Conservation (phyloP, 192 early-diverging fungal species). For the Coemansia sp. region DNA sequence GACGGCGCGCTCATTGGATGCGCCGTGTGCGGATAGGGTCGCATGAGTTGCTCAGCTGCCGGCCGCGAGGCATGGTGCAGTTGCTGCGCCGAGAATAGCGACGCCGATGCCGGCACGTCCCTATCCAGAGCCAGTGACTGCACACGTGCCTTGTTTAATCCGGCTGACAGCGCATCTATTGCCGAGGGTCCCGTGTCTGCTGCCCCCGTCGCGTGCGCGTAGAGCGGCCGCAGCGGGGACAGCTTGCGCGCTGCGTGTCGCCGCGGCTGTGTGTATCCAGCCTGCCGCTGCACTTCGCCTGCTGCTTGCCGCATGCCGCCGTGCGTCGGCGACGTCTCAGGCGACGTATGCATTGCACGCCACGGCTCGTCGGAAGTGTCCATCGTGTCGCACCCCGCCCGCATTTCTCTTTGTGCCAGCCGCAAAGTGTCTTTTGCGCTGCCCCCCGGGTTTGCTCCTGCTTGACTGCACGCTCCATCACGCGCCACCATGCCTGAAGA, state of each 20-base stretch:
- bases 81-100: conserved; percentile 2
- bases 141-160: conserved; percentile 48
- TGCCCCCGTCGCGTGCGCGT: conserved; percentile 6
- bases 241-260: conserved; percentile 5
- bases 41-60: conserved; percentile 25
- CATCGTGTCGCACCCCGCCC: conserved; percentile 3
- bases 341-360: background rate
- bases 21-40: conserved; percentile 14
- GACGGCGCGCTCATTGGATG: conserved; percentile 39
- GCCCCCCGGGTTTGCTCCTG: background rate
- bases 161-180: conserved; percentile 35
- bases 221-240: conserved; percentile 21
- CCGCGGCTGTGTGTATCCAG: conserved; percentile 6
- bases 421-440: conserved; percentile 2
- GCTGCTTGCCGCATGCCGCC: background rate
- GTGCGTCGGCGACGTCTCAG: background rate
- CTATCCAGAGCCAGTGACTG: conserved; percentile 36
- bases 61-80: conserved; percentile 18
- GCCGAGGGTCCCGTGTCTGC: conserved; percentile 8
- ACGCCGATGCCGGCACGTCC: conserved; percentile 12
- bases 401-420: conserved; percentile 14
- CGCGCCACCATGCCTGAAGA: background rate
- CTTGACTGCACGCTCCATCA: background rate
- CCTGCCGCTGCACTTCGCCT: background rate
- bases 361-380: conserved; percentile 7